phyloP scores from a whole-genome alignment of 1,139 yeast genomes.

The Protomyces gravidus region DNA sequence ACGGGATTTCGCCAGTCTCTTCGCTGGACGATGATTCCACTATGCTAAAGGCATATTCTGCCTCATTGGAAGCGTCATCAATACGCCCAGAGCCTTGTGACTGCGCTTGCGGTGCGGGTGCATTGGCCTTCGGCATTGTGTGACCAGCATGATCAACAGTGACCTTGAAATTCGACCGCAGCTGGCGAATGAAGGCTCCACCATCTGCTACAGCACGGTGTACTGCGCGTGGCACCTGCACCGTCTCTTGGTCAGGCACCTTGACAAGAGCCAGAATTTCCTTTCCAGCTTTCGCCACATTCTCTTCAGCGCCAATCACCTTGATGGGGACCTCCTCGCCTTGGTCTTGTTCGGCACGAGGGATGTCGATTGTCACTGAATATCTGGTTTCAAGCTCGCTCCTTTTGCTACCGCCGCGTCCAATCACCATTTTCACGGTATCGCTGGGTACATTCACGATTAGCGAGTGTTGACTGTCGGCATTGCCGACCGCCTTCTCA shows the following conservation, averaged over 20 bases:
- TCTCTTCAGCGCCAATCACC: slow-evolving; percentile 40
- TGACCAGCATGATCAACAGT: slow-evolving; percentile 59
- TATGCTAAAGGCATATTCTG: slow-evolving; percentile 29
- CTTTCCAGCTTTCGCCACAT: slow-evolving; percentile 41
- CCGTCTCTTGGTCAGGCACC: slow-evolving; percentile 45
- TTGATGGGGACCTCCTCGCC: slow-evolving; percentile 50
- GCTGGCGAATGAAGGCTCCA: slow-evolving; percentile 59
- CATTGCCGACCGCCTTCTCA: slow-evolving; percentile 58
- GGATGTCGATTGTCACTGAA: slow-evolving; percentile 62
- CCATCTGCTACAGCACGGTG: slow-evolving; percentile 30
- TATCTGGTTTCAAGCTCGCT: slow-evolving; percentile 68
- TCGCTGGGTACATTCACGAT: slow-evolving; percentile 63
- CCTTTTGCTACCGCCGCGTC: slow-evolving; percentile 74
- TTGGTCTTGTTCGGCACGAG: slow-evolving; percentile 55
- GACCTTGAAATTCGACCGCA: slow-evolving; percentile 54
- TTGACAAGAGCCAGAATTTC: slow-evolving; percentile 50
- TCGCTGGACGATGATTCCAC: slow-evolving; percentile 45
- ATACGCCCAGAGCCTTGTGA: slow-evolving; percentile 27
- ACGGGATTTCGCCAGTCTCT: slow-evolving; percentile 40
- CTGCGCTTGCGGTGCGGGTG: not conserved
- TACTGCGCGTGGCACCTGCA: slow-evolving; percentile 30
- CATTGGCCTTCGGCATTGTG: slow-evolving; percentile 14
- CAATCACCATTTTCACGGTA: slow-evolving; percentile 73
- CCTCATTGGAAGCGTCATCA: slow-evolving; percentile 25
- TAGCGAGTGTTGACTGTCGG: slow-evolving; percentile 59